A percentile compares a stretch with the other conserved stretches of the same genome.
Conservation (phyloP, 306 rosid genomes). For the Corylus heterophylla region DNA sequence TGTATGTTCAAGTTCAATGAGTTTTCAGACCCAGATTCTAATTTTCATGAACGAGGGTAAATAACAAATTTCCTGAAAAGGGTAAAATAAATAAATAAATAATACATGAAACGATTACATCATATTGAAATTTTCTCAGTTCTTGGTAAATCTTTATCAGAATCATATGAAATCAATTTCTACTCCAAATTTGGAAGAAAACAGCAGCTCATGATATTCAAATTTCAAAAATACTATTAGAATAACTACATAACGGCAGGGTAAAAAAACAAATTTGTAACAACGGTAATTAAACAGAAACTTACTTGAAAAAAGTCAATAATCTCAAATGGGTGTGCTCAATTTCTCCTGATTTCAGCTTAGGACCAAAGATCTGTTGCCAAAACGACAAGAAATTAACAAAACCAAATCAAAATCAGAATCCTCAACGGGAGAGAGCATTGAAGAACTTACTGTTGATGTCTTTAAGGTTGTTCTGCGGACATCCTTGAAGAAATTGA, state of each 20-base stretch:
- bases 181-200: not conserved
- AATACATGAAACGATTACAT: not conserved
- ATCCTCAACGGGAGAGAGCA: not conserved
- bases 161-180: not conserved
- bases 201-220: not conserved
- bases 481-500: slow-evolving; percentile 19
- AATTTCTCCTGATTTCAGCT: slow-evolving; percentile 37
- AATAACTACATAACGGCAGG: not conserved
- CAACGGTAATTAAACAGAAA: slow-evolving; percentile 6
- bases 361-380: slow-evolving; percentile 55
- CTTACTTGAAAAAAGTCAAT: slow-evolving; percentile 45
- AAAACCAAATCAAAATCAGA: slow-evolving; percentile 15
- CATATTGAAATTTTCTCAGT: not conserved
- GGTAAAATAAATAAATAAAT: not conserved
- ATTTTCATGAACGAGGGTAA: not conserved
- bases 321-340: slow-evolving; percentile 48
- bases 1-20: slow-evolving; percentile 10
- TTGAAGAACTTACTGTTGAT: slow-evolving; percentile 32
- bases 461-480: slow-evolving; percentile 25
- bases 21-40: slow-evolving; percentile 1
- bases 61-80: not conserved
- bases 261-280: not conserved
- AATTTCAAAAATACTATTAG: not conserved
- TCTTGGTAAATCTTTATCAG: not conserved
- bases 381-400: slow-evolving; percentile 2